Percentiles rank a stretch among this genome's conserved stretches.
Conservation (phyloP, 2,329 filamentous ascomycete species). For the Calonectria pseudoreteaudii region DNA sequence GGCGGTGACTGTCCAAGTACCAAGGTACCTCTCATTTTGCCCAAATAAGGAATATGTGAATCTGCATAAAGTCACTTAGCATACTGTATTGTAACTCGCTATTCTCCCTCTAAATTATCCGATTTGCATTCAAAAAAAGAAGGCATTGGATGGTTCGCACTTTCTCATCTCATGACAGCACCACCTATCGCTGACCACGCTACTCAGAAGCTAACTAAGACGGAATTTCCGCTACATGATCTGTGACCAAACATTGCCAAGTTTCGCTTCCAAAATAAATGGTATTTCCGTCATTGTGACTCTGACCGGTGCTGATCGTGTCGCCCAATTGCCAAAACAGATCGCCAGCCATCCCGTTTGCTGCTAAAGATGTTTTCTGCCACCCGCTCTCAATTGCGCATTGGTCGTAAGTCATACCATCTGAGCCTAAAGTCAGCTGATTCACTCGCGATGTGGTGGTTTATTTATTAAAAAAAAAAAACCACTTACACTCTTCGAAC, state of each 20-base stretch:
- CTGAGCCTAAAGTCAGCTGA: constrained; percentile 25
- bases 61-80: background rate
- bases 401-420: constrained; percentile 40
- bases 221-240: constrained; percentile 50
- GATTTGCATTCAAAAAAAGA: background rate
- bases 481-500: constrained; percentile 48
- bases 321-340: constrained; percentile 58
- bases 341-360: constrained; percentile 49
- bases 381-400: constrained; percentile 63
- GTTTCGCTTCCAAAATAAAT: constrained; percentile 56
- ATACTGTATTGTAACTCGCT: background rate
- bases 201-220: background rate
- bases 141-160: background rate
- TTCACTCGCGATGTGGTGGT: background rate
- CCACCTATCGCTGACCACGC: too few relatives aligned
- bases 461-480: too few relatives aligned
- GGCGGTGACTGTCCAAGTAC: background rate
- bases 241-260: constrained; percentile 57
- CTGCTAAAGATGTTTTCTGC: constrained; percentile 46
- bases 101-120: background rate
- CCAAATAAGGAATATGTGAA: background rate
- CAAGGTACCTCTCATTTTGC: background rate
- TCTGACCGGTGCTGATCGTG: constrained; percentile 53
- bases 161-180: background rate
- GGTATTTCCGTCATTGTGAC: constrained; percentile 58